These are phyloP conservation scores for Cyclotella baltica DNA, from an alignment of 108 stramenopile species.

Conservation along the genomic window DNA sequence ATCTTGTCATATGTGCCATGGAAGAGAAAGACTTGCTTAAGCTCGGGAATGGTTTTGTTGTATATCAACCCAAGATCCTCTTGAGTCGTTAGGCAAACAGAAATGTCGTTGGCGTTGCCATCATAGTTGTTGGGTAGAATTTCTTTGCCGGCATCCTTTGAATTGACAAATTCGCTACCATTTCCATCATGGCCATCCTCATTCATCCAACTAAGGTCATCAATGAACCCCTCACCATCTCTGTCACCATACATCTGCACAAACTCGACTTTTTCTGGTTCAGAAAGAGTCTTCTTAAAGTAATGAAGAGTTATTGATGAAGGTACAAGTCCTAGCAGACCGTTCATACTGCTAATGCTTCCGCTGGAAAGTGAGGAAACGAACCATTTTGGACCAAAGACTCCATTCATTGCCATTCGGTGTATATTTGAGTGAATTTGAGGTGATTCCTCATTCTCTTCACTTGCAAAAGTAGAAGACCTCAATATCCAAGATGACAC, in stretches of 20 bases:
- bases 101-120: conserved; percentile 31
- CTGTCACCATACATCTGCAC: conserved; percentile 18
- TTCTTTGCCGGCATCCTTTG: neutral
- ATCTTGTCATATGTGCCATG: conserved; percentile 41
- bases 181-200: conserved; percentile 18
- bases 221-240: conserved; percentile 22
- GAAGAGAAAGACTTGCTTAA: conserved; percentile 28
- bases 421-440: conserved; percentile 2
- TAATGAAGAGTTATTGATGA: neutral
- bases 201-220: conserved; percentile 23
- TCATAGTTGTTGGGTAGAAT: neutral
- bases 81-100: conserved; percentile 38
- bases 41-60: conserved; percentile 10
- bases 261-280: conserved; percentile 8
- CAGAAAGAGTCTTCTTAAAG: conserved; percentile 24
- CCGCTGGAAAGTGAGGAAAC: conserved; percentile 23
- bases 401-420: conserved; percentile 34
- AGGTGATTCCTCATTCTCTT: neutral
- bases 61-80: conserved; percentile 32
- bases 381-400: conserved; percentile 30
- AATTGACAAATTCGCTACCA: conserved; percentile 28
- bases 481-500: conserved; percentile 37
- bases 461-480: neutral
- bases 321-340: conserved; percentile 15
- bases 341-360: neutral